Conservation (phyloP, 768 basidiomycete species). For the Panus rudis region DNA sequence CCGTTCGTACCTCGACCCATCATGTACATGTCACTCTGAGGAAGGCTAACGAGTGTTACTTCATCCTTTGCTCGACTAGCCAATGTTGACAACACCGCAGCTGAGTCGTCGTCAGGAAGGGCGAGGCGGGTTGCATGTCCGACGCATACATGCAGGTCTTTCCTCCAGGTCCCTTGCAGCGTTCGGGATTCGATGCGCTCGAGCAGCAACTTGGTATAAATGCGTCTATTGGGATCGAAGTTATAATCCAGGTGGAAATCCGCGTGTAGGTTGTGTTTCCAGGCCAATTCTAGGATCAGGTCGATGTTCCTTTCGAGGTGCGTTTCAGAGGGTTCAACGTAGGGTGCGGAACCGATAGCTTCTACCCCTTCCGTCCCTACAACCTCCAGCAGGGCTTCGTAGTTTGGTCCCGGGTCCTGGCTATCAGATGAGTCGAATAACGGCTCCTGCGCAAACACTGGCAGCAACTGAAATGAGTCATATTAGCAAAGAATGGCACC, state of each 20-base stretch:
- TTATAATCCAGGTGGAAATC: constrained; percentile 71
- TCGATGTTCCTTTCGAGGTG: constrained; percentile 48
- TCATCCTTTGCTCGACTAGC: constrained; percentile 32
- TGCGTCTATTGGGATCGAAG: constrained; percentile 42
- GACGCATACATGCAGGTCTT: constrained; percentile 39
- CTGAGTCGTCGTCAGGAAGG: constrained; percentile 39
- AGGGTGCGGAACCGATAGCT: constrained; percentile 59
- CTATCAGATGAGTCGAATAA: constrained; percentile 34
- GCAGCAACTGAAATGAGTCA: neutral
- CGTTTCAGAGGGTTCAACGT: constrained; percentile 45
- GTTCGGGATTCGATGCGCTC: constrained; percentile 28
- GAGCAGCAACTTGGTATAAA: constrained; percentile 52
- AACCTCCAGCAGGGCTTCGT: constrained; percentile 38
- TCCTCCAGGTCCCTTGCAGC: constrained; percentile 17
- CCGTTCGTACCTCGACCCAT: constrained; percentile 44
- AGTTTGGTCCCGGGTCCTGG: constrained; percentile 37
- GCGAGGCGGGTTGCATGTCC: constrained; percentile 58
- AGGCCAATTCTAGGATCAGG: constrained; percentile 43
- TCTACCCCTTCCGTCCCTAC: constrained; percentile 32
- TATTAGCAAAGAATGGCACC: neutral
- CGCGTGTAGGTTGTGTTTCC: constrained; percentile 32
- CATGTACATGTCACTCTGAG: constrained; percentile 65
- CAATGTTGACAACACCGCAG: constrained; percentile 29
- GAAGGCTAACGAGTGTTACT: constrained; percentile 48
- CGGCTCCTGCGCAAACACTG: constrained; percentile 60